Evolutionary conservation across 148 eudicot genomes (phyloP), one percentile per base, ranked within the genome.

Genomic region (Talinum fruticosum): DNA sequence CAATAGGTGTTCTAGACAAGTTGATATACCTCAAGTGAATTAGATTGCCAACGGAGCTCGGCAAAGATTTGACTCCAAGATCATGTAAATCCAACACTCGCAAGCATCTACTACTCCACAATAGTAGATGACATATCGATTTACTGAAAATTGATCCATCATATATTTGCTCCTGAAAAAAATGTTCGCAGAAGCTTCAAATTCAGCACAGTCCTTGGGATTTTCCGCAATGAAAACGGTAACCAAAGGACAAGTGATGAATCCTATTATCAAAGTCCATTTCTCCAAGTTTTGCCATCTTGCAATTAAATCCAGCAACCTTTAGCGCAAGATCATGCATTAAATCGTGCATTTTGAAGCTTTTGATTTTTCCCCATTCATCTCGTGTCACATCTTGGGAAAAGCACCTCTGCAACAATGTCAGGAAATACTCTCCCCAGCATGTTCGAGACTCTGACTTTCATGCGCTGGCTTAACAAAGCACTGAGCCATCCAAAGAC

Each of bases 381-480:
- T 33, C 38, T 33, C 35, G 15, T 32, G 41, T 66, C 12, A 66
- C 1, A 14, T 66, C 38, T 29, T 32, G 69, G 69, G 16, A 18
- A 16, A 66, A 15, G 23, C 21, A 59, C 73, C 82, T 44, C 16
- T 69, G 51, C 35, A 69, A 24, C 35, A 79, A 49, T 21, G 1
- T 35, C n/a, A 19, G 14, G 21, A 82, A 65, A 37, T 71, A 65
- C 8, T 72, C 54, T 76, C 75, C 66, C 72, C 76, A 24, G 29
- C 62, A 10, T 78, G 75, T 19, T 77, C 68, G 2, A 23, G 8
- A 29, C 72, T 44, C 10, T 30, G 41, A 12, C n/a, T n/a, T n/a
- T n/a, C n/a, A n/a, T n/a, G n/a, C n/a, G n/a, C n/a, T n/a, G n/a
- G n/a, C n/a, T n/a, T n/a, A n/a, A n/a, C n/a, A n/a, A n/a, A n/a